Percentiles rank a stretch among this genome's conserved stretches.
Conservation (phyloP, 2,329 filamentous ascomycete genomes). For the Arthrobotrys megalospora region DNA sequence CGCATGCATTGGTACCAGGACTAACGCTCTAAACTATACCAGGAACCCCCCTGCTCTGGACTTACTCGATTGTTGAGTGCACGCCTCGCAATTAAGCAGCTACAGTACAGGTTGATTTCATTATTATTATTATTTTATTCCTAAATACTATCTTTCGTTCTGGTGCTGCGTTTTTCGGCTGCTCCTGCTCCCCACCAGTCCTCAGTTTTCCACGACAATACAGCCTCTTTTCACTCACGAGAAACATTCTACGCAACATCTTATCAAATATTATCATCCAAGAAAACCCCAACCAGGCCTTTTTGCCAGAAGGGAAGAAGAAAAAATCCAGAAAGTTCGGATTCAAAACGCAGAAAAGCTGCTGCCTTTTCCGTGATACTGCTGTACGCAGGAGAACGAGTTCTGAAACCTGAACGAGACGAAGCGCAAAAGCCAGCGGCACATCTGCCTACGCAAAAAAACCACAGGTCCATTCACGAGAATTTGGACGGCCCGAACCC, state of each 20-base stretch:
- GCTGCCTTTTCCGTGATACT: slow-evolving; percentile 60
- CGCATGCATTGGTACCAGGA: slow-evolving; percentile 56
- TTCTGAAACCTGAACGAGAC: slow-evolving; percentile 59
- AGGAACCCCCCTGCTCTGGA: slow-evolving; percentile 53
- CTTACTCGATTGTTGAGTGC: slow-evolving; percentile 48
- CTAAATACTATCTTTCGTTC: slow-evolving; percentile 13
- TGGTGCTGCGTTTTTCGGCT: slow-evolving; percentile 41
- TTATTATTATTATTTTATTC: slow-evolving; percentile 48
- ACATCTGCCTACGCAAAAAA: slow-evolving; percentile 53
- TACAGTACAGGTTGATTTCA: slow-evolving; percentile 37
- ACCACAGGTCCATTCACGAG: slow-evolving; percentile 40
- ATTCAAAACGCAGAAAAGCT: slow-evolving; percentile 53
- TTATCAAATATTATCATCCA: slow-evolving; percentile 54
- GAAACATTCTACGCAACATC: slow-evolving; percentile 51
- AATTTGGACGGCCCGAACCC: slow-evolving; percentile 52
- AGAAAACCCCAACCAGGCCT: background rate
- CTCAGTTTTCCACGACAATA: slow-evolving; percentile 30
- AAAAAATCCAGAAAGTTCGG: slow-evolving; percentile 21
- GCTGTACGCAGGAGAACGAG: slow-evolving; percentile 51
- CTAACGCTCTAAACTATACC: slow-evolving; percentile 56
- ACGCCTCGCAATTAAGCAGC: slow-evolving; percentile 52
- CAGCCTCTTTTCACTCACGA: slow-evolving; percentile 26
- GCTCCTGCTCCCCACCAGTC: slow-evolving; percentile 45
- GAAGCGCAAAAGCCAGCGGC: slow-evolving; percentile 46
- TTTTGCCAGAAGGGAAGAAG: slow-evolving; percentile 1